Base-by-base conservation (phyloP, 306 rosid genomes). In the Inga leiocalycina region DNA sequence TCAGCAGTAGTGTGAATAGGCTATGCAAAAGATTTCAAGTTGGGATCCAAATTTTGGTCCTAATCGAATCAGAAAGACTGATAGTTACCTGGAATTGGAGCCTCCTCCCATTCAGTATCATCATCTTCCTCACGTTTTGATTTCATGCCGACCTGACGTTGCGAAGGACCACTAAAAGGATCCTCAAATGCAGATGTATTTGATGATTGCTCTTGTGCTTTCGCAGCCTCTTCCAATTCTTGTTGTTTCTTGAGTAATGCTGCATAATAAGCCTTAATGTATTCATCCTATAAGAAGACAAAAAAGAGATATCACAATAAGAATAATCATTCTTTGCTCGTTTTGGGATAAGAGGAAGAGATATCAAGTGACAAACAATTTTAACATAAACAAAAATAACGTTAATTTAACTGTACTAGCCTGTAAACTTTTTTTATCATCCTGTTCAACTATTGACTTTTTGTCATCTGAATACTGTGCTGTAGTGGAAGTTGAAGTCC, bases 201-300 rank as follows among this genome's bases (percentile, higher is more conserved):
- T 81, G 95, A 71, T 17, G 34, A 20, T 66, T 74, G 89, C 56
- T 81, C 90, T 59, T 81, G 88, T 39, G 71, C 80, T 76, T 82
- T 84, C 4, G 89, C 90, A 48, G 91, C 88, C 83, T 86, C 93
- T 80, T 91, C 88, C 71, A 82, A 19, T 84, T 91, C 93, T 84
- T 89, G 83, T 49, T 93, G 94, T 85, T 89, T 85, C 84, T 89
- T 77, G 49, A 88, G 83, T 54, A 93, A 71, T 79, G 95, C 95
- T 57, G 93, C 97, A 71, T 90, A 93, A 80, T 93, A 93, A 73
- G 95, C 97, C 84, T 91, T 91, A 16, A 84, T 83, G 83, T 88
- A 91, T 85, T 91, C 97, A 84, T 91, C 95, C 97, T 93, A 79
- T 37, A 77, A 74, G 32, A 84, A 54, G 48, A 81, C 72, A 80